A percentile compares a stretch with the other conserved stretches of the same genome.
Evolutionary conservation across 2,329 filamentous ascomycete species (phyloP).

Genomic region (Zymoseptoria pseudotritici): DNA sequence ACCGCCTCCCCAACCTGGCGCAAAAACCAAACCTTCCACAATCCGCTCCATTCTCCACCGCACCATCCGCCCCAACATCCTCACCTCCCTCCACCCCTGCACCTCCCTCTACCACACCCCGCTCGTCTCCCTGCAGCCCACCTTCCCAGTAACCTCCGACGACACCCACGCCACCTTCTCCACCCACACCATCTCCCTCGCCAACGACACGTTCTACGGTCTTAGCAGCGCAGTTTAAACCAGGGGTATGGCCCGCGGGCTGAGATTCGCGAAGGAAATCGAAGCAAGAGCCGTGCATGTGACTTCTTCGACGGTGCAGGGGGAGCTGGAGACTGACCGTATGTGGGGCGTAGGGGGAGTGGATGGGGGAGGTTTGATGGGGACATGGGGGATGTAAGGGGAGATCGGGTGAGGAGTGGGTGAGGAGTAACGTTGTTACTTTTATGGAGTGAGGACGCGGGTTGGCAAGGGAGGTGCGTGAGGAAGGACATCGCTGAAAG

Average conservation of each 20-base stretch:
- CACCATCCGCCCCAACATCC: too few relatives aligned
- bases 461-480: too few relatives aligned
- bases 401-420: slow-evolving; percentile 15
- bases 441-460: slow-evolving; percentile 17
- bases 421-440: slow-evolving; percentile 23
- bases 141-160: too few relatives aligned
- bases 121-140: too few relatives aligned
- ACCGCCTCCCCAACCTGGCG: slow-evolving; percentile 64
- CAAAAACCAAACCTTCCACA: slow-evolving; percentile 49
- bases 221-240: slow-evolving; percentile 67
- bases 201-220: slow-evolving; percentile 78
- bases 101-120: too few relatives aligned
- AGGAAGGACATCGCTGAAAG: too few relatives aligned
- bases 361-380: too few relatives aligned
- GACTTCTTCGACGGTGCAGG: slow-evolving; percentile 46
- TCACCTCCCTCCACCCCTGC: too few relatives aligned
- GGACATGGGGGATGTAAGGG: too few relatives aligned
- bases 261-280: slow-evolving; percentile 38
- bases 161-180: too few relatives aligned
- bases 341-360: too few relatives aligned
- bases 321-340: too few relatives aligned
- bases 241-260: slow-evolving; percentile 47
- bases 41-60: slow-evolving; percentile 34
- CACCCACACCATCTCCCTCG: slow-evolving; percentile 58
- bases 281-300: slow-evolving; percentile 55